phyloP scores from a whole-genome alignment of 2,329 filamentous ascomycete genomes.

The Coleophoma eucalyptorum region DNA sequence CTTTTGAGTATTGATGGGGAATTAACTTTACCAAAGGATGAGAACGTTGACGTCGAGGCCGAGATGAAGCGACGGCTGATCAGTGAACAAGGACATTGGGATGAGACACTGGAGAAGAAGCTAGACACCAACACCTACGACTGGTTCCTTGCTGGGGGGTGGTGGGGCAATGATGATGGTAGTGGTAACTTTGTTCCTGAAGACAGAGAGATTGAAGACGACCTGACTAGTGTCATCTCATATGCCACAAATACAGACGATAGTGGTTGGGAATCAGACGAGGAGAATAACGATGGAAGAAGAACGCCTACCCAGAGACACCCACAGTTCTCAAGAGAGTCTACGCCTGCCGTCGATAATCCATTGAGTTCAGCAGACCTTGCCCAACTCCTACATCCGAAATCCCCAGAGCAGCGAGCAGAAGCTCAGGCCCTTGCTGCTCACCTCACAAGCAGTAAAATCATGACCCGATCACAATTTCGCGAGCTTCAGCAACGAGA shows the following conservation, averaged over 20 bases:
- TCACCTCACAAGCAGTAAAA: constrained; percentile 66
- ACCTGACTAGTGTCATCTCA: constrained; percentile 79
- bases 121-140: constrained; percentile 73
- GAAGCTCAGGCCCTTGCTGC: constrained; percentile 79
- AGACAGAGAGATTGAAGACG: constrained; percentile 55
- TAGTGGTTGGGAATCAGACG: constrained; percentile 39
- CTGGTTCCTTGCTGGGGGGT: constrained; percentile 81
- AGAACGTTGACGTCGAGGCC: constrained; percentile 74
- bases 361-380: constrained; percentile 66
- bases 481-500: constrained; percentile 64
- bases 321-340: constrained; percentile 47
- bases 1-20: constrained; percentile 48
- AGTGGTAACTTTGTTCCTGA: constrained; percentile 73
- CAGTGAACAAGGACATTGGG: constrained; percentile 34
- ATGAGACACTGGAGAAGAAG: constrained; percentile 53
- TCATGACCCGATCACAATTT: constrained; percentile 81
- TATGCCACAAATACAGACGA: constrained; percentile 39
- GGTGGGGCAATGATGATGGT: constrained; percentile 78
- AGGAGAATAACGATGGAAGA: constrained; percentile 39
- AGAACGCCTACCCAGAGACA: constrained; percentile 72
- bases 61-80: constrained; percentile 66
- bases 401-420: constrained; percentile 70
- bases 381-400: constrained; percentile 77
- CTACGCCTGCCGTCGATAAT: constrained; percentile 56
- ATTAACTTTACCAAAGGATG: constrained; percentile 51